Evolutionary conservation across 2,329 filamentous ascomycete genomes (phyloP), one percentile per base, ranked within the genome.

Genomic region (Colletotrichum chlorophyti): DNA sequence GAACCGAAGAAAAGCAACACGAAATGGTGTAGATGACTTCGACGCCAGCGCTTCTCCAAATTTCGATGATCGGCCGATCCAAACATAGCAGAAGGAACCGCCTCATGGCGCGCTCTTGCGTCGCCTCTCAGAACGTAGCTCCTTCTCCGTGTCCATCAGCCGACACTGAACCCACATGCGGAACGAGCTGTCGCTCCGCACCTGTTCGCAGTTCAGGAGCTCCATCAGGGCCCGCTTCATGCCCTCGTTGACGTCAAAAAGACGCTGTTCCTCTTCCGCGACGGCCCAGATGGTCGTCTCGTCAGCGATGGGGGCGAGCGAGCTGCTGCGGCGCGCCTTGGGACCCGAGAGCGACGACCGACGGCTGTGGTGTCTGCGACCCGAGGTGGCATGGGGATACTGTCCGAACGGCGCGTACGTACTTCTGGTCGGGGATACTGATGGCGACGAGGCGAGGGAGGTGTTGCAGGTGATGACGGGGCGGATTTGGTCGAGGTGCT

Each of bases 161-260:
- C 83, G 75, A 17, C 79, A 76, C 69, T 86, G 84, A 29, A 86
- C 81, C 80, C 82, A 86, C 59, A 78, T 83, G 43, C 84, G 81
- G 66, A 84, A 80, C 1, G 76, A 73, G 24, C 72, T 70, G 59
- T 85, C 81, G 41, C 69, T 71, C 37, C 83, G 80, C 14, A 85
- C 81, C 32, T 78, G 72, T 21, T 83, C 79, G 70, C 82, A 86
- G 71, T 86, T 87, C 65, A 87, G 78, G 12, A 87, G 77, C 68
- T 86, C 83, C 6, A 83, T 87, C 64, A 87, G 68, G 2, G 83
- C 80, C 27, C 83, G 78, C 73, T 87, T 87, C 73, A 87, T 83
- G 64, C 80, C 79, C 70, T 86, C 83, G 70, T 84, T 85, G 70
- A 86, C 79, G 61, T 80, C 76, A 47, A 76, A 83, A 10, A 86